Base-by-base conservation (phyloP, 768 basidiomycete species). In the Cystofilobasidium ferigula region DNA sequence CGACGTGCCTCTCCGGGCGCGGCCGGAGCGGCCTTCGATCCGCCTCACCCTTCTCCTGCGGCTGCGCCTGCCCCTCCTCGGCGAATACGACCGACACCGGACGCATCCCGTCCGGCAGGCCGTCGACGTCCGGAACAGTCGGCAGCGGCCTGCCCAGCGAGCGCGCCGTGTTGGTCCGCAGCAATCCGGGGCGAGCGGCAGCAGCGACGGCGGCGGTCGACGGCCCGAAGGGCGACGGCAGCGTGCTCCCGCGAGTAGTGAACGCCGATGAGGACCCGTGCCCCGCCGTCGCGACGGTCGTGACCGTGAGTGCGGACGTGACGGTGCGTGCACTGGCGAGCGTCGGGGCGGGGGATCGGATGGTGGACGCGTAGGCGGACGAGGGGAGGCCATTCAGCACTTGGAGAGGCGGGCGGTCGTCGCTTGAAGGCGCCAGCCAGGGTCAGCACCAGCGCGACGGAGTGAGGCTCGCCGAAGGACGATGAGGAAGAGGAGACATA, bases 1-100 rank as follows among this genome's bases (percentile, higher is more conserved):
- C 84, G 72, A 97, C 86, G 61, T 72, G 57, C 28, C 75, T 48
- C 57, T 73, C 71, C n/a, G 72, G 72, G 64, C 16, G 61, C 51
- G 32, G 62, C 67, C 42, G 8, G 56, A 6, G 24, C 32, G n/a
- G 35, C 14, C 26, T 56, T 54, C n/a, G n/a, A n/a, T n/a, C n/a
- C n/a, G n/a, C n/a, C n/a, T n/a, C n/a, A n/a, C n/a, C n/a, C n/a
- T n/a, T n/a, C n/a, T n/a, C n/a, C 53, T 56, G 48, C 10, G 34
- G 61, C n/a, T 22, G 6, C 18, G 16, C 12, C 20, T 30, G 6
- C 40, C 28, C 32, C 40, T 45, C 16, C 28, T n/a, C 5, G 26
- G 6, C 28, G 13, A 16, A 22, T 14, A 36, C 18, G 16, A 62
- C 13, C 40, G 26, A 42, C 12, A 24, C 5, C 7, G 24, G 38